phyloP scores from a whole-genome alignment of 2,329 filamentous ascomycete species.

The Diaporthe citri region DNA sequence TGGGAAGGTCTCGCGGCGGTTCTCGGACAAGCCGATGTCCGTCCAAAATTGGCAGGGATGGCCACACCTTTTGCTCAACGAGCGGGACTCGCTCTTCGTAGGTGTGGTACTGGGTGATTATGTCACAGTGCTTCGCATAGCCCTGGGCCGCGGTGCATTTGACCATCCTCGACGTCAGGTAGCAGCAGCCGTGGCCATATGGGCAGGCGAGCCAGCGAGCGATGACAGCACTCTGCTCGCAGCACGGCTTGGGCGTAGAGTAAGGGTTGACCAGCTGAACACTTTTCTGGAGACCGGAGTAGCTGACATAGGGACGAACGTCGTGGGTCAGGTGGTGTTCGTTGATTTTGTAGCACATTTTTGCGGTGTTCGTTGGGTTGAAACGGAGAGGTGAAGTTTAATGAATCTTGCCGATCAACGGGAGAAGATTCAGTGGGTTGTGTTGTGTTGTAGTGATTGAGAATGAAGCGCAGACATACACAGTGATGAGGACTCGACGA shows the following conservation, averaged over 20 bases:
- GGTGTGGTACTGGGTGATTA: background rate
- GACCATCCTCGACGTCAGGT: background rate
- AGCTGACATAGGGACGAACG: background rate
- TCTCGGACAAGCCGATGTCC: background rate
- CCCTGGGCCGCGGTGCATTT: background rate
- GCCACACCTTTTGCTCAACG: background rate
- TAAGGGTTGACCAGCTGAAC: conserved; percentile 7
- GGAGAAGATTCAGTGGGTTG: background rate
- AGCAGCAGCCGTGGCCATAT: background rate
- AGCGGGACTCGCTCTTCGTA: background rate
- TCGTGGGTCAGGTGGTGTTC: background rate
- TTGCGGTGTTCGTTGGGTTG: background rate
- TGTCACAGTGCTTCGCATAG: background rate
- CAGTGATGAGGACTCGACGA: background rate
- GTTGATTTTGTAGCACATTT: conserved; percentile 14
- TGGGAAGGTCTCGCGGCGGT: background rate
- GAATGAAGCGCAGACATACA: background rate
- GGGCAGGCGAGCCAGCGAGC: background rate
- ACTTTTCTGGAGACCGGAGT: background rate
- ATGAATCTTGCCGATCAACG: conserved; percentile 1
- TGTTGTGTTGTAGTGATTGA: background rate
- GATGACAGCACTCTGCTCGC: background rate
- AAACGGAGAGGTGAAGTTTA: background rate
- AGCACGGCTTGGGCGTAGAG: background rate
- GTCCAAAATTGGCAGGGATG: background rate